phyloP scores from a whole-genome alignment of 1,284 basidiomycete genomes.

The Cerioporus squamosus region DNA sequence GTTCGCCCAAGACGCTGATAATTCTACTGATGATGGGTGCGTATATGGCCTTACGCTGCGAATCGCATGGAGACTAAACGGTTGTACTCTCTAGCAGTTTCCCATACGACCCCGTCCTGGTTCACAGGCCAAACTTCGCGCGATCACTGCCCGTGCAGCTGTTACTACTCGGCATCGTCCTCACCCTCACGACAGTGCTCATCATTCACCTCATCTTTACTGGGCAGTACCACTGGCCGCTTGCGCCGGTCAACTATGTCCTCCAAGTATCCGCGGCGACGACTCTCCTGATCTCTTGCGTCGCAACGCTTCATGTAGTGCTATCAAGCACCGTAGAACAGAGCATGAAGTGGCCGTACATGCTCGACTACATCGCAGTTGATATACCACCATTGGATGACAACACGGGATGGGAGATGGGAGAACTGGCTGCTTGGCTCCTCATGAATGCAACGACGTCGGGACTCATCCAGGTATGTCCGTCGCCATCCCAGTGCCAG shows the following conservation, averaged over 20 bases:
- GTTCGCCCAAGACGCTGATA: constrained; percentile 8
- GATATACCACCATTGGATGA: constrained; percentile 69
- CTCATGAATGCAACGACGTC: constrained; percentile 88
- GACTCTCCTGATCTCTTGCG: constrained; percentile 77
- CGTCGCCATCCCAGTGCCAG: neutral
- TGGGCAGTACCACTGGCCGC: constrained; percentile 93
- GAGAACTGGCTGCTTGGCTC: constrained; percentile 82
- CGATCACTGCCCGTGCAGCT: constrained; percentile 93
- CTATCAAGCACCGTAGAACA: constrained; percentile 63
- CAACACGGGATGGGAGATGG: constrained; percentile 60
- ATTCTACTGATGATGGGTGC: constrained; percentile 20
- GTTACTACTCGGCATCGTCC: constrained; percentile 83
- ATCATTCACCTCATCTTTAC: constrained; percentile 95
- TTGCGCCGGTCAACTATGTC: constrained; percentile 90
- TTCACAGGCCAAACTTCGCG: constrained; percentile 77
- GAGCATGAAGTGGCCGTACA: constrained; percentile 89
- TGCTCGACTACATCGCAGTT: constrained; percentile 90
- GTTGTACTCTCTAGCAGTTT: constrained; percentile 28
- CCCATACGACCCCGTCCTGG: constrained; percentile 70
- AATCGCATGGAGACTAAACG: neutral
- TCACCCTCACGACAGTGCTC: constrained; percentile 88
- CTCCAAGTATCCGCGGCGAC: constrained; percentile 86
- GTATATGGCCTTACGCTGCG: neutral
- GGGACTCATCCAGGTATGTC: constrained; percentile 79
- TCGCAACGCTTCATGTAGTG: constrained; percentile 81